A percentile compares a stretch with the other conserved stretches of the same genome.
Evolutionary conservation across 108 stramenopile species (phyloP).

Genomic region (Fragilaria crotonensis): DNA sequence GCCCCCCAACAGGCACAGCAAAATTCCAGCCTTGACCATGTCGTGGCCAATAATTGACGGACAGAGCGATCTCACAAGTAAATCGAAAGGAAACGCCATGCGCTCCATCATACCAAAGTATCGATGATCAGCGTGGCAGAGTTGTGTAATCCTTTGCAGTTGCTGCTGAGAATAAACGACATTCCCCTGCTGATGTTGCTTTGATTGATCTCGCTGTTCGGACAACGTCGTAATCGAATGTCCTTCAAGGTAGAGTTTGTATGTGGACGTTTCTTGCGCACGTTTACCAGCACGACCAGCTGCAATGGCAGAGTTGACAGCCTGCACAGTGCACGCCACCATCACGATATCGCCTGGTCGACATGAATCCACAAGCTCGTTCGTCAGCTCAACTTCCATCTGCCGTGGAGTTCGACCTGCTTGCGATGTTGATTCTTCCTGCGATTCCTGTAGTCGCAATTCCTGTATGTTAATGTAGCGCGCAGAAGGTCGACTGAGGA

Average conservation of each 20-base stretch:
- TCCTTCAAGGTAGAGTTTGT: conserved; percentile 82
- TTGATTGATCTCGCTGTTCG: conserved; percentile 10
- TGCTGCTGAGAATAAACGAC: conserved; percentile 54
- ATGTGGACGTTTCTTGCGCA: conserved; percentile 77
- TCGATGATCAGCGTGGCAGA: conserved; percentile 84
- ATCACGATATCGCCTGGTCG: conserved; percentile 93
- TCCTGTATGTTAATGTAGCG: conserved; percentile 89
- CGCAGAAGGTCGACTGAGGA: conserved; percentile 64
- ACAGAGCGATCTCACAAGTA: conserved; percentile 88
- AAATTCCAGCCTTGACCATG: conserved; percentile 95
- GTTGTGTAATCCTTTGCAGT: conserved; percentile 58
- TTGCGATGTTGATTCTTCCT: conserved; percentile 68
- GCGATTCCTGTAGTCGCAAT: conserved; percentile 86
- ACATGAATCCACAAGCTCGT: conserved; percentile 90
- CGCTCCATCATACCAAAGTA: conserved; percentile 64
- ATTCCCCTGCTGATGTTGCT: conserved; percentile 11
- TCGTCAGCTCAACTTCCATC: conserved; percentile 77
- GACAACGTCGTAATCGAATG: conserved; percentile 74
- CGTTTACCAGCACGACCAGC: conserved; percentile 77
- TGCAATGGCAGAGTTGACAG: conserved; percentile 82
- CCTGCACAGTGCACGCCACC: conserved; percentile 81
- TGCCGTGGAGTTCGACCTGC: conserved; percentile 82
- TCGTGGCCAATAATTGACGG: conserved; percentile 97
- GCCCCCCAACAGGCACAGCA: conserved; percentile 93
- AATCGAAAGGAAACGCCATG: conserved; percentile 85